Evolutionary conservation across 2,329 filamentous ascomycete genomes (phyloP).

Genomic region (Verruconis gallopava): DNA sequence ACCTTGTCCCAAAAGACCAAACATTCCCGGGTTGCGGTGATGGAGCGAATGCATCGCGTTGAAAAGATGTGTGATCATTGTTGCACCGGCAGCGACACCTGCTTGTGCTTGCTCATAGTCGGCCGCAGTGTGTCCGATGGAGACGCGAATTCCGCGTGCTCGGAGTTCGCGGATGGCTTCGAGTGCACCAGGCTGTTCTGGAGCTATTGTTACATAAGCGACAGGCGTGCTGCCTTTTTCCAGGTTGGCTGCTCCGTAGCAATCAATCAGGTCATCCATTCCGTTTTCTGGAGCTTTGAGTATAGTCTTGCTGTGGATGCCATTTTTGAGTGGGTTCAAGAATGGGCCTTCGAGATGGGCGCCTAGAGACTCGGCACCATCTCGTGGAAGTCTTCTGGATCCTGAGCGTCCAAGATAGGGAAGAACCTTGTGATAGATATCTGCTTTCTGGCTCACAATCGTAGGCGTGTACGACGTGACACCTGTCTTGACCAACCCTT

Average conservation of each 20-base stretch:
- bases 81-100: slow-evolving; percentile 61
- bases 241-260: slow-evolving; percentile 64
- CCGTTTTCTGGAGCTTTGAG: slow-evolving; percentile 48
- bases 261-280: slow-evolving; percentile 52
- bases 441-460: slow-evolving; percentile 64
- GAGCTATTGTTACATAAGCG: slow-evolving; percentile 76
- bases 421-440: slow-evolving; percentile 70
- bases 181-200: slow-evolving; percentile 61
- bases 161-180: slow-evolving; percentile 53
- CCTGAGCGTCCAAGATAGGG: slow-evolving; percentile 67
- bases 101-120: slow-evolving; percentile 68
- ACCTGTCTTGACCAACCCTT: slow-evolving; percentile 58
- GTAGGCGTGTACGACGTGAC: slow-evolving; percentile 85
- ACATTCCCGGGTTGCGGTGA: slow-evolving; percentile 83
- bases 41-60: slow-evolving; percentile 87
- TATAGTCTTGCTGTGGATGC: slow-evolving; percentile 66
- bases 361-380: slow-evolving; percentile 76
- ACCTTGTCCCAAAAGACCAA: slow-evolving; percentile 58
- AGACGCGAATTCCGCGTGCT: slow-evolving; percentile 56
- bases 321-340: slow-evolving; percentile 69
- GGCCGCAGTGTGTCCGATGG: slow-evolving; percentile 77
- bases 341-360: slow-evolving; percentile 90
- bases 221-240: slow-evolving; percentile 33
- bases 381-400: slow-evolving; percentile 40
- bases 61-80: slow-evolving; percentile 88